Percentiles rank a stretch among this genome's conserved stretches.
phyloP scores from a whole-genome alignment of 345 rosid genomes.

The Mallotus nudiflorus region DNA sequence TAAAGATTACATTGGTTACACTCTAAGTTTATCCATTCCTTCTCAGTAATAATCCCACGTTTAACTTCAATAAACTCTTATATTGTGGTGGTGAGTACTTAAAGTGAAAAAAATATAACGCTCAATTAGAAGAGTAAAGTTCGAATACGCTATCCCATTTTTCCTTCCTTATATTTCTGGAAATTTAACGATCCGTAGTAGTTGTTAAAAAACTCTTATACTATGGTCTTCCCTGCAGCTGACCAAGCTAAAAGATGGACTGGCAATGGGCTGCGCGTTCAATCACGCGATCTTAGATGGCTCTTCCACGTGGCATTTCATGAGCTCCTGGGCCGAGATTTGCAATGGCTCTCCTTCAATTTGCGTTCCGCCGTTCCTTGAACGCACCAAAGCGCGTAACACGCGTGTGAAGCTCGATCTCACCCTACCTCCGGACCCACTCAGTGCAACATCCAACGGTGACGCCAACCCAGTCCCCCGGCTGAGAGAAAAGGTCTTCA shows the following conservation, averaged over 20 bases:
- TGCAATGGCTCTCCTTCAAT: conserved; percentile 50
- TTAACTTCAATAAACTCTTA: too few species aligned
- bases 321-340: conserved; percentile 84
- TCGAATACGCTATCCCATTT: too few species aligned
- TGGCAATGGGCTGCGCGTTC: conserved; percentile 89
- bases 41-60: too few species aligned
- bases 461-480: conserved; percentile 27
- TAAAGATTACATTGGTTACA: too few species aligned
- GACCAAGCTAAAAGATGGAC: conserved; percentile 80
- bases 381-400: conserved; percentile 74
- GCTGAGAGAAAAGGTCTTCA: conserved; percentile 67
- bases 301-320: conserved; percentile 92
- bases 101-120: too few species aligned
- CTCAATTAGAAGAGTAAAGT: too few species aligned
- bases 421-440: conserved; percentile 41
- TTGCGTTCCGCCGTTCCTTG: conserved; percentile 61
- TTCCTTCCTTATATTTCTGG: too few species aligned
- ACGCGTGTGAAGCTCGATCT: conserved; percentile 78
- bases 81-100: too few species aligned
- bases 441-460: conserved; percentile 41
- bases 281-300: conserved; percentile 94
- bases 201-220: too few species aligned
- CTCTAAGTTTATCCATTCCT: too few species aligned
- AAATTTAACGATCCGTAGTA: too few species aligned
- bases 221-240: conserved; percentile 41